Evolutionary conservation across 2,329 filamentous ascomycete species (phyloP).

Genomic region (Coniochaeta pulveracea): DNA sequence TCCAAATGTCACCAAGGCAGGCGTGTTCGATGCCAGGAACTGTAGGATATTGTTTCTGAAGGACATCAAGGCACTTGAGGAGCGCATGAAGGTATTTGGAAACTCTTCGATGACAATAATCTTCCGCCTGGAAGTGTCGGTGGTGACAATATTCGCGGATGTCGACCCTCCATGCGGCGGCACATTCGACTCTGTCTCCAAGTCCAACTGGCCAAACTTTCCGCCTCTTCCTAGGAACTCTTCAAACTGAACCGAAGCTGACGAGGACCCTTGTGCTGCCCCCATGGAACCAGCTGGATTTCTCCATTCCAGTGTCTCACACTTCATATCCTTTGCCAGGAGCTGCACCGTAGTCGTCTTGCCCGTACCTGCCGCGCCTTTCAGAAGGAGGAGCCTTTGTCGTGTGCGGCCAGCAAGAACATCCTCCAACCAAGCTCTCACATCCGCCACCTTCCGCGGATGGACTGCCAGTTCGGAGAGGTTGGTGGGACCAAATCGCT

Average conservation of each 20-base stretch:
- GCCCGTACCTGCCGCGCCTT: conserved; percentile 81
- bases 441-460: conserved; percentile 85
- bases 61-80: conserved; percentile 51
- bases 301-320: conserved; percentile 79
- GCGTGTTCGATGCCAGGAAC: conserved; percentile 59
- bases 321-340: conserved; percentile 65
- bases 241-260: conserved; percentile 72
- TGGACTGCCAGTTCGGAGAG: conserved; percentile 85
- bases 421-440: conserved; percentile 69
- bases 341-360: conserved; percentile 83
- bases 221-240: conserved; percentile 80
- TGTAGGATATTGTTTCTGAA: conserved; percentile 68
- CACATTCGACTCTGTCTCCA: conserved; percentile 14
- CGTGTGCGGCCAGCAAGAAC: conserved; percentile 54
- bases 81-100: conserved; percentile 60
- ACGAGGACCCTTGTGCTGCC: conserved; percentile 51
- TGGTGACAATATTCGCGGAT: conserved; percentile 8
- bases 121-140: conserved; percentile 23
- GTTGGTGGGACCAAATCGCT: conserved; percentile 64
- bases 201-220: conserved; percentile 51
- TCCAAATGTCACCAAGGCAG: conserved; percentile 37
- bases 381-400: conserved; percentile 71
- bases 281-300: conserved; percentile 59
- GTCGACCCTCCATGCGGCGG: conserved; percentile 2
- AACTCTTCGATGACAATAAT: conserved; percentile 75